Conservation (phyloP, 768 basidiomycete genomes). For the Porpolomopsis calyptriformis region DNA sequence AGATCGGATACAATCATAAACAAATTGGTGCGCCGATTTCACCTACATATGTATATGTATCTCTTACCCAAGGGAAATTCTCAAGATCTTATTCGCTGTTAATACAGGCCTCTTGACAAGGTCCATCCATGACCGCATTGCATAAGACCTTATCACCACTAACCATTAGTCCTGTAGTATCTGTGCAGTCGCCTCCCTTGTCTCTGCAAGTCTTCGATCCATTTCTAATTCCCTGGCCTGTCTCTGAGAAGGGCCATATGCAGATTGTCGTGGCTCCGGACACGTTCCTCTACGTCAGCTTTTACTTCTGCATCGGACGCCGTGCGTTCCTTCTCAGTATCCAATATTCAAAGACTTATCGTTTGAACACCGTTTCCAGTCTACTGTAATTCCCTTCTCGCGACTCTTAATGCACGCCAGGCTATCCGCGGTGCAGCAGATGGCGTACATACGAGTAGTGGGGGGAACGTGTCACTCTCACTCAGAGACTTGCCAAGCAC, state of each 20-base stretch:
- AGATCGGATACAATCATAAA: constrained; percentile 44
- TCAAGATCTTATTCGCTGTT: constrained; percentile 43
- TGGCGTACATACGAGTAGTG: constrained; percentile 21
- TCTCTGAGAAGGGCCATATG: constrained; percentile 3
- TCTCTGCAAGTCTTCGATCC: constrained; percentile 25
- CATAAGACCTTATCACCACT: constrained; percentile 24
- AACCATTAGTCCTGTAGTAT: constrained; percentile 16
- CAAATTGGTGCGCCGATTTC: constrained; percentile 26
- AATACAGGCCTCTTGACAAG: constrained; percentile 33
- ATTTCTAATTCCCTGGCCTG: not conserved
- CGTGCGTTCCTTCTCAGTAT: constrained; percentile 22
- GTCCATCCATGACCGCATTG: constrained; percentile 23
- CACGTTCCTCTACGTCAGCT: constrained; percentile 38
- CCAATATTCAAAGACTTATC: not conserved
- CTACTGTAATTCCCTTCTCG: constrained; percentile 43
- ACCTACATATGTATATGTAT: not conserved
- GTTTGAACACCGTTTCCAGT: constrained; percentile 18
- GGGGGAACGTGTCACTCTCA: constrained; percentile 11
- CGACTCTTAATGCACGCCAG: constrained; percentile 39
- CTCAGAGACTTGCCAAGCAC: constrained; percentile 6
- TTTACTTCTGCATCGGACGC: constrained; percentile 45
- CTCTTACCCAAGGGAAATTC: not conserved
- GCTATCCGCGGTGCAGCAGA: constrained; percentile 25
- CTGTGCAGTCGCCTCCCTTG: constrained; percentile 39
- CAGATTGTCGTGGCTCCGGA: constrained; percentile 27